A percentile compares a stretch with the other conserved stretches of the same genome.
These are phyloP conservation scores for Wickerhamomyces sp. DNA, from an alignment of 1,139 yeast genomes.

Conservation along the genomic window DNA sequence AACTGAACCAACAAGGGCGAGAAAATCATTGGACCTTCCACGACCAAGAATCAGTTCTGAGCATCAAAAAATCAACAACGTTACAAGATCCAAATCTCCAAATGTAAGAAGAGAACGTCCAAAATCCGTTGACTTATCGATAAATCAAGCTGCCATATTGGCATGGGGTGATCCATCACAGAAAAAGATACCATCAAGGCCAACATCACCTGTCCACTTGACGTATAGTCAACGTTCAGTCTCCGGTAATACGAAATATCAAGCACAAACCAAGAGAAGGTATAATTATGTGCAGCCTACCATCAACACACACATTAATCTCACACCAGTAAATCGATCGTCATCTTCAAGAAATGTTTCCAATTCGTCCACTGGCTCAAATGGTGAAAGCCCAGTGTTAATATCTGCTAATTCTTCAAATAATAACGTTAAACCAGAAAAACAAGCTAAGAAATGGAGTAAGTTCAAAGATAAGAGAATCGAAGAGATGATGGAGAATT, in stretches of 20 bases:
- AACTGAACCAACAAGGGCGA: slow-evolving; percentile 1
- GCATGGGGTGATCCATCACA: slow-evolving; percentile 23
- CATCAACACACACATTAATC: slow-evolving; percentile 21
- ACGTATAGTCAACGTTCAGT: neutral
- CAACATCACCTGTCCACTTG: slow-evolving; percentile 11
- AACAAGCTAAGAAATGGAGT: slow-evolving; percentile 1
- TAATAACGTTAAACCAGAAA: slow-evolving; percentile 1
- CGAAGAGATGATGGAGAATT: slow-evolving; percentile 15
- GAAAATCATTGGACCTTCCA: slow-evolving; percentile 21
- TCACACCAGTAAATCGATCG: slow-evolving; percentile 13
- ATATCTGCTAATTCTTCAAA: neutral
- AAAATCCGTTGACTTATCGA: slow-evolving; percentile 20
- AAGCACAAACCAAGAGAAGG: slow-evolving; percentile 7
- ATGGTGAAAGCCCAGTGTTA: neutral
- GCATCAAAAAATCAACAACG: neutral
- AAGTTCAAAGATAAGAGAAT: slow-evolving; percentile 18
- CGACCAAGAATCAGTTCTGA: slow-evolving; percentile 7
- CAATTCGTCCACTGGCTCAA: neutral
- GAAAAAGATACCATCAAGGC: slow-evolving; percentile 12
- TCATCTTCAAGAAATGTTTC: neutral
- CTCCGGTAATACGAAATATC: neutral
- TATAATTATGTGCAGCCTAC: slow-evolving; percentile 22
- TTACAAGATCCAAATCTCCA: slow-evolving; percentile 12
- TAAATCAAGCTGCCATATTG: slow-evolving; percentile 24
- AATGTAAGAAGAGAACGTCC: slow-evolving; percentile 15